Base-by-base conservation (phyloP, 345 rosid genomes). In the Orychophragmus violaceus region DNA sequence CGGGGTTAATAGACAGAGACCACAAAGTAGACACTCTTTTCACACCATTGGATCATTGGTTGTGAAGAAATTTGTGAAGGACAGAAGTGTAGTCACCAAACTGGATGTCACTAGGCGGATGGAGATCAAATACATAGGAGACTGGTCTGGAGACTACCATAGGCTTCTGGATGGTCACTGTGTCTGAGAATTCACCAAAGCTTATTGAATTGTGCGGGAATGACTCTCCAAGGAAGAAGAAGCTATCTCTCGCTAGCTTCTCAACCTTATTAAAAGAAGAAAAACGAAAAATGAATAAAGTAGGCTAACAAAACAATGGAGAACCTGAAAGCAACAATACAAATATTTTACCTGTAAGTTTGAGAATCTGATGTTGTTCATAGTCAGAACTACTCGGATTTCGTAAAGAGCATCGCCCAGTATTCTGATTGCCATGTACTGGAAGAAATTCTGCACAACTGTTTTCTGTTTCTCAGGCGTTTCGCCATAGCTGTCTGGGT, bases 361-460 rank as follows among this genome's bases (percentile, higher is more conserved):
- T 23, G 96, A 75, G 77, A 87, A 92, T 69, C 65, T 84, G 74
- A 87, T 74, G 72, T 86, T 92, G 84, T 89, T 84, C 91, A 87
- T 80, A 77, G 80, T 83, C 29, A 92, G 72, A 60, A 92, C 72
- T 50, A 92, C 78, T 29, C 46, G 85, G 52, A 79, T 72, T 37
- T 78, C 82, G 57, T 70, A 70, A 51, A 89, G 80, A 33, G 63
- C 66, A 48, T 89, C 83, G 0, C 83, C 87, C 30, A 89, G 69
- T 42, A 89, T 49, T 78, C 96, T 80, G 70, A 82, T 74, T 18
- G 96, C 95, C 70, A 87, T 70, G 77, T 79, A 80, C 76, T 86
- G 84, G 21, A 92, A 92, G 80, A 89, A 87, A 29, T 76, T 83
- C 83, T 72, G 87, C 62, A 92, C 49, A 2, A 69, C 24, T 63